Base-by-base conservation (phyloP, 2,329 filamentous ascomycete species). In the Triangularia verruculosa region DNA sequence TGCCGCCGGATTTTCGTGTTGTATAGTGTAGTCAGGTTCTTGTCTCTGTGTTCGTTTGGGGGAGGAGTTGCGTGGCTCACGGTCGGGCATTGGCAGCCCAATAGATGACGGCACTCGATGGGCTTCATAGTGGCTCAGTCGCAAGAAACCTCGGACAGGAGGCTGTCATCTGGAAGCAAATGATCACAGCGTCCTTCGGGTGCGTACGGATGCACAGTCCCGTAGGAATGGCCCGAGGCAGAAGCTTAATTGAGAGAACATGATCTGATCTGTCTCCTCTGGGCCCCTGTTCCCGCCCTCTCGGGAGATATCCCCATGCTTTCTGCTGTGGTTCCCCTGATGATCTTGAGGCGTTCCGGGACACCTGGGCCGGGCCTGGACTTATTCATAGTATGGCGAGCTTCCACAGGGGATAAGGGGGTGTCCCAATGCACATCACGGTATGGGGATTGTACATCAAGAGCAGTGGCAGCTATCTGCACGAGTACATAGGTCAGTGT, bases 251-350 rank as follows among this genome's bases (percentile, higher is more conserved):
- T 54, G 25, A 12, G 47, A 25, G n/a, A 58, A 24, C n/a, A 47
- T 52, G 57, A 52, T 32, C 34, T 59, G 39, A 59, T 59, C 57
- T 52, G 22, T 25, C n/a, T 53, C n/a, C 24, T 54, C 22, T 15
- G 51, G n/a, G 51, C n/a, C 22, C 5, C 39, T 11, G 20, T 17
- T 54, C 22, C 22, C 22, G 22, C 51, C n/a, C 20, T 54, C 51
- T 54, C 22, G 51, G 51, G 51, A 47, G 17, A 47, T 59, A 52
- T 59, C 52, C 28, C 57, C n/a, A 30, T 59, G 25, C 39, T 51
- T n/a, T 51, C 20, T 53, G 51, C 32, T 47, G 39, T 24, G 57
- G 9, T 58, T 39, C 57, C 57, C 57, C 57, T 59, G 57, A 59
- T 59, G 57, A 59, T 59, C 57, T 9, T 34, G 15, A 34, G 27